Conservation (phyloP, 139 green algal species). For the Asterochloris erici region DNA sequence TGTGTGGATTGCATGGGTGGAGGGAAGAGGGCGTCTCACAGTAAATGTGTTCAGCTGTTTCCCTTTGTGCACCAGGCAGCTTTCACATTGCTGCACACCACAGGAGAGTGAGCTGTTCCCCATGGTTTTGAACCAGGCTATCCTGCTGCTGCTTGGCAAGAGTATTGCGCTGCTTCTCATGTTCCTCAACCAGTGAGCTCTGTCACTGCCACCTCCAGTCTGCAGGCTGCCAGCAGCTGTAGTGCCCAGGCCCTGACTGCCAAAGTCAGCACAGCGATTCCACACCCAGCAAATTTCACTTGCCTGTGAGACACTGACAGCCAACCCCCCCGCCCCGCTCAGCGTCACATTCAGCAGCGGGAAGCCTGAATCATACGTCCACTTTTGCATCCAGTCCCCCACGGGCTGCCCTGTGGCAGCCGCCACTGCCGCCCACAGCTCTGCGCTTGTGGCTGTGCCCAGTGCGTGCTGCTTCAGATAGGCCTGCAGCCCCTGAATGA, state of each 20-base stretch:
- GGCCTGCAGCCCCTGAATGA: constrained; percentile 34
- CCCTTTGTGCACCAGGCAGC: too few relatives aligned
- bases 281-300: neutral
- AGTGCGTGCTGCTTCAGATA: constrained; percentile 41
- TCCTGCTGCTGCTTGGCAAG: too few relatives aligned
- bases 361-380: constrained; percentile 46
- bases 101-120: too few relatives aligned
- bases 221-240: neutral
- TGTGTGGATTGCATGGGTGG: too few relatives aligned
- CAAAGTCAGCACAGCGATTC: neutral
- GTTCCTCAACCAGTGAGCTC: neutral
- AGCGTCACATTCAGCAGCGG: constrained; percentile 35
- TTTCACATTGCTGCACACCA: too few relatives aligned
- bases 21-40: too few relatives aligned
- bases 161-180: neutral
- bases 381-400: constrained; percentile 28
- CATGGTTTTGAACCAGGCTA: too few relatives aligned
- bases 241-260: neutral
- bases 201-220: neutral
- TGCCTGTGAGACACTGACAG: constrained; percentile 10
- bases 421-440: constrained; percentile 37
- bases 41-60: too few relatives aligned
- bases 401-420: neutral
- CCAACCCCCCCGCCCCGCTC: constrained; percentile 2
- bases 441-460: constrained; percentile 16